Base-by-base conservation (phyloP, 2,329 filamentous ascomycete species). In the Aciculosporium take region DNA sequence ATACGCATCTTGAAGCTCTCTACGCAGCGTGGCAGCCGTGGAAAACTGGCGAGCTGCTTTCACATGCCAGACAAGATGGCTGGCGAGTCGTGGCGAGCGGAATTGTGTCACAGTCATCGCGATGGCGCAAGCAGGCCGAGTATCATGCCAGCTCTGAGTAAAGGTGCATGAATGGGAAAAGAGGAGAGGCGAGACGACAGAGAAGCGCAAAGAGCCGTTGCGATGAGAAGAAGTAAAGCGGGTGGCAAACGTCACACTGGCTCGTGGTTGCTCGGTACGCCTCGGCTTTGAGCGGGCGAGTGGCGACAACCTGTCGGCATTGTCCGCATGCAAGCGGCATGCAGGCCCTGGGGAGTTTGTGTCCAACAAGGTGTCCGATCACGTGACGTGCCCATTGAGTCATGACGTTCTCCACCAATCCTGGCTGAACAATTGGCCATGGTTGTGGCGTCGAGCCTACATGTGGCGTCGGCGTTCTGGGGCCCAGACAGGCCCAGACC, bases 1-100 rank as follows among this genome's bases (percentile, higher is more conserved):
- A 63, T 96, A 98, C 37, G 84, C 89, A 61, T 95, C 87, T 56
- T 84, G 80, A 41, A 94, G 74, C 57, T 94, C 81, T 62, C 79
- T 67, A 46, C 61, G 62, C 28, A 67, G 55, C n/a, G 59, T 52
- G 31, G 61, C 45, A 39, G 60, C 56, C 12, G 61, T 64, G 28
- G 71, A 71, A 52, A 75, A 74, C 40, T 57, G 58, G 40, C 71
- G 66, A 39, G 57, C 53, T 25, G 62, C 49, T 43, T 56, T 61
- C 54, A 62, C 56, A 57, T 66, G 63, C 49, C 57, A 55, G 38
- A 56, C 56, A n/a, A 64, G 47, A 46, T 60, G 59, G 48, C 56
- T 51, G 35, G 57, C 48, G 39, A 61, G 49, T 45, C 56, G 53
- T 42, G 58, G 53, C 32, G 60, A 54, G 51, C 58, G 53, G 38